Evolutionary conservation across 2,329 filamentous ascomycete genomes (phyloP).

Genomic region (Pseudocercospora crystallina): DNA sequence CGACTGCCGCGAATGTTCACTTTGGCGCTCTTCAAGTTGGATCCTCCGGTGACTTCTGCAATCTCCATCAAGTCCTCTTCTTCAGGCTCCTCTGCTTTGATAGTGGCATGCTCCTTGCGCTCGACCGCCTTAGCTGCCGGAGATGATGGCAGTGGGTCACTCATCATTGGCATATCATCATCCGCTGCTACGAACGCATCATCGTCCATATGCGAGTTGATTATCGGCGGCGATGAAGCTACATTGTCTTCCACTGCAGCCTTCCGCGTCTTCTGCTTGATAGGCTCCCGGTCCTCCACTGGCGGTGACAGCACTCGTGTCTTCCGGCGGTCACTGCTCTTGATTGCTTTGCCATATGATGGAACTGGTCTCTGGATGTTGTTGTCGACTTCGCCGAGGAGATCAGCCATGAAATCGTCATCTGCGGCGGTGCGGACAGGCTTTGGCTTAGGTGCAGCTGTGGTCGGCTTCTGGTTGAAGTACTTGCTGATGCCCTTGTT

Average conservation of each 20-base stretch:
- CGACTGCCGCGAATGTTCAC: constrained; percentile 84
- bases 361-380: constrained; percentile 62
- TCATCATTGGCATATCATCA: constrained; percentile 80
- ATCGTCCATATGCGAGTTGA: constrained; percentile 50
- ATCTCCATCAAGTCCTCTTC: constrained; percentile 86
- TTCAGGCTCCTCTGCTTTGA: constrained; percentile 66
- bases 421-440: constrained; percentile 63
- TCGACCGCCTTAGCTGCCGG: constrained; percentile 53
- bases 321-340: constrained; percentile 75
- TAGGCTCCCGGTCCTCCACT: constrained; percentile 50
- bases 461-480: constrained; percentile 74
- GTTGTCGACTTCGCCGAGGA: constrained; percentile 84
- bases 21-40: constrained; percentile 63
- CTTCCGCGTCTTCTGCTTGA: constrained; percentile 9
- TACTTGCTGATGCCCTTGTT: constrained; percentile 93
- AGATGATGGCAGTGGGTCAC: constrained; percentile 76
- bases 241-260: constrained; percentile 18
- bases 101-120: constrained; percentile 59
- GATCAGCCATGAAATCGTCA: constrained; percentile 77
- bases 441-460: constrained; percentile 72
- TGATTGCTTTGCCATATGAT: constrained; percentile 61
- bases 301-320: constrained; percentile 77
- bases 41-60: constrained; percentile 67
- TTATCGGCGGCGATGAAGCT: constrained; percentile 18
- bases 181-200: constrained; percentile 56